Percentiles rank a stretch among this genome's conserved stretches.
Conservation (phyloP, 75 land plant species). For the Chamaecyparis obtusa region DNA sequence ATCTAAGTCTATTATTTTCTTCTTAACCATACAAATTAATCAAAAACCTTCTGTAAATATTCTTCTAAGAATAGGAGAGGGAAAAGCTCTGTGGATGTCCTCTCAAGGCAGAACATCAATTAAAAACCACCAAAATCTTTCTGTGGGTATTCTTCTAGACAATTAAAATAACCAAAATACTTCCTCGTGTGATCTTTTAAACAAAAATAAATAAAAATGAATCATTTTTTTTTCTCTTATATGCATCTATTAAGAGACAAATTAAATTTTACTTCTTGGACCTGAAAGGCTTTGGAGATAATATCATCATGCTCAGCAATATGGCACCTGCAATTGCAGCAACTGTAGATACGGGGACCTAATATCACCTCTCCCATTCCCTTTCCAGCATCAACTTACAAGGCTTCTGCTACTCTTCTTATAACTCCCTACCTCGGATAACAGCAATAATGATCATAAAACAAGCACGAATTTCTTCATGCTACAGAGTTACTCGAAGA, state of each 20-base stretch:
- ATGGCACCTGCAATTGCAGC: constrained; percentile 83
- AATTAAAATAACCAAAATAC: not conserved
- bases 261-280: not conserved
- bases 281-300: constrained; percentile 93
- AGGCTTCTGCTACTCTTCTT: not conserved
- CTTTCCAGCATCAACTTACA: not conserved
- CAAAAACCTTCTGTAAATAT: not conserved
- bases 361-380: constrained; percentile 35
- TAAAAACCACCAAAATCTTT: not conserved
- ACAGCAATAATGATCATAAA: not conserved
- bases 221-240: not conserved
- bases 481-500: not conserved
- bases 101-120: not conserved
- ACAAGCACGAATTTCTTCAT: not conserved
- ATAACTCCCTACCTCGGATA: not conserved
- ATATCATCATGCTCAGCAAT: constrained; percentile 89
- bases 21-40: not conserved
- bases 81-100: not conserved
- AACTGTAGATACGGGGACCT: constrained; percentile 79
- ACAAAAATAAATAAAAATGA: not conserved
- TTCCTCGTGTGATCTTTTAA: not conserved
- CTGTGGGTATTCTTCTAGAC: not conserved
- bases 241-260: not conserved
- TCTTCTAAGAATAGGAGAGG: not conserved
- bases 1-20: not conserved